A percentile compares a stretch with the other conserved stretches of the same genome.
Evolutionary conservation across 352 stramenopile species (phyloP).

Genomic region (Globisporangium solare): DNA sequence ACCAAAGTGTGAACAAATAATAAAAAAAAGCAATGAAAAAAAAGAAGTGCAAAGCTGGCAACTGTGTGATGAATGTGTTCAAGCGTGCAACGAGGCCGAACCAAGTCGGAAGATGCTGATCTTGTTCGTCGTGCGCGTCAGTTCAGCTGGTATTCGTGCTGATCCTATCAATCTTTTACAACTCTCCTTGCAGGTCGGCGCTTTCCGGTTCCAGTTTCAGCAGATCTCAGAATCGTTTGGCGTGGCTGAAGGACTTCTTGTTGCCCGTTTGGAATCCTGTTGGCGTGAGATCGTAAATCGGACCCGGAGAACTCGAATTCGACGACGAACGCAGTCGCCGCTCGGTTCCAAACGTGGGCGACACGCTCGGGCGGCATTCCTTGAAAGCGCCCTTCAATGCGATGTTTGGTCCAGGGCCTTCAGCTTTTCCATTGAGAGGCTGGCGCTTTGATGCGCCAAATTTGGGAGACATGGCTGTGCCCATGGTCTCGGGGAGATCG

Average conservation of each 20-base stretch:
- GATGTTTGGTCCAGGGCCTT: conserved; percentile 59
- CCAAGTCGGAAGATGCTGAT: too few relatives aligned
- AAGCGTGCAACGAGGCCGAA: too few relatives aligned
- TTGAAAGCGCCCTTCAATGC: conserved; percentile 53
- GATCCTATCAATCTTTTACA: background rate
- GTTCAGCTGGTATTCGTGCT: background rate
- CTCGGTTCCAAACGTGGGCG: conserved; percentile 74
- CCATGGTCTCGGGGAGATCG: conserved; percentile 47
- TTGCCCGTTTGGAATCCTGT: conserved; percentile 61
- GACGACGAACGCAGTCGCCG: conserved; percentile 31
- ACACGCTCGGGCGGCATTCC: conserved; percentile 35
- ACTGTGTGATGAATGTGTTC: background rate
- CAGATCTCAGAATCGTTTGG: conserved; percentile 42
- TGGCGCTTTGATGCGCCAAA: conserved; percentile 56
- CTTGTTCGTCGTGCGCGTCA: background rate
- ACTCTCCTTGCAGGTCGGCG: background rate
- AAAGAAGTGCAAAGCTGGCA: conserved; percentile 1
- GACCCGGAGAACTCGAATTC: conserved; percentile 34
- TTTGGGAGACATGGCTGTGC: conserved; percentile 35
- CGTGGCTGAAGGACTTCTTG: conserved; percentile 55
- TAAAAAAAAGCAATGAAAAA: conserved; percentile 14
- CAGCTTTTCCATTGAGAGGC: conserved; percentile 46
- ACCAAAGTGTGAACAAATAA: conserved; percentile 12
- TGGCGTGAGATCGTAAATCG: conserved; percentile 64
- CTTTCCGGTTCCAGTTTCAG: background rate